A percentile compares a stretch with the other conserved stretches of the same genome.
Evolutionary conservation across 2,329 filamentous ascomycete genomes (phyloP).

Genomic region (Pseudogymnoascus sp.): DNA sequence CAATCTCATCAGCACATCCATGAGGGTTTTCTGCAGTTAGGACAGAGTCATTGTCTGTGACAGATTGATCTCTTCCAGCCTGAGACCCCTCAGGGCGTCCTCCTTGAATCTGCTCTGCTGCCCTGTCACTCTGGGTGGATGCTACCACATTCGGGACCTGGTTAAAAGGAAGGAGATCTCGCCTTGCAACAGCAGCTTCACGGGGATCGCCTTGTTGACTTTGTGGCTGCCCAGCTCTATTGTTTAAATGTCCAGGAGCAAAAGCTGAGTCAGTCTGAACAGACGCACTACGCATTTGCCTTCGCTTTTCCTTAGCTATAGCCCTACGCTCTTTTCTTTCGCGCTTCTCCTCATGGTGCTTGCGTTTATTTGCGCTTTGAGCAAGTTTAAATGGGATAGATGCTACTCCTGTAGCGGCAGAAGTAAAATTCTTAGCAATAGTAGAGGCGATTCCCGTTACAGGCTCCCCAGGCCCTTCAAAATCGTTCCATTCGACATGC

Average conservation of each 20-base stretch:
- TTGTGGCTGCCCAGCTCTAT: neutral
- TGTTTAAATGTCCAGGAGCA: neutral
- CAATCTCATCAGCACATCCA: slow-evolving; percentile 21
- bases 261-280: neutral
- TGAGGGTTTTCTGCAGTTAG: slow-evolving; percentile 21
- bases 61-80: neutral
- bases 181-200: neutral
- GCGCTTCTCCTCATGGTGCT: slow-evolving; percentile 40
- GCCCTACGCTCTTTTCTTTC: slow-evolving; percentile 31
- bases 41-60: slow-evolving; percentile 9
- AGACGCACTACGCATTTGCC: neutral
- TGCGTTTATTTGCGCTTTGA: slow-evolving; percentile 49
- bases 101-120: neutral
- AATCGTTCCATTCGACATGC: slow-evolving; percentile 69
- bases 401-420: slow-evolving; percentile 55
- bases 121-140: neutral
- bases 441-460: slow-evolving; percentile 60
- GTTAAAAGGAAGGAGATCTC: neutral
- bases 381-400: slow-evolving; percentile 56
- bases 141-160: neutral
- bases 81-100: neutral
- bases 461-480: slow-evolving; percentile 67
- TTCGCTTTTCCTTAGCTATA: slow-evolving; percentile 16
- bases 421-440: slow-evolving; percentile 49
- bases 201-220: slow-evolving; percentile 10